These are phyloP conservation scores for Xylariales sp. DNA, from an alignment of 2,329 filamentous ascomycete species.

Conservation along the genomic window DNA sequence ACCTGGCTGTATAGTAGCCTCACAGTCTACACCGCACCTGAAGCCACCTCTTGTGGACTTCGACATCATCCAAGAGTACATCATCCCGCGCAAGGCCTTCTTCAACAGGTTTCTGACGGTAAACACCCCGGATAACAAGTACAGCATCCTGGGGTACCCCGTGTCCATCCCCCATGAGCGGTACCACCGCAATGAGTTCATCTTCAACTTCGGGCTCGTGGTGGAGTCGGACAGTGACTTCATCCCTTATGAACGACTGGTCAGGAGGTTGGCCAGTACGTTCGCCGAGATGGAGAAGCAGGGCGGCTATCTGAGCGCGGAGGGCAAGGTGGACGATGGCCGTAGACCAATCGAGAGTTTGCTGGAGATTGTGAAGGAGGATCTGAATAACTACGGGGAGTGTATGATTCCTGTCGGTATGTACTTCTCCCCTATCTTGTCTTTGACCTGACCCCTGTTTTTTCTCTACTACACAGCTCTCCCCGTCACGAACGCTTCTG, in stretches of 20 bases:
- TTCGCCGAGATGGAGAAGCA: conserved; percentile 92
- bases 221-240: conserved; percentile 64
- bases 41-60: conserved; percentile 74
- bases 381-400: conserved; percentile 94
- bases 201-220: conserved; percentile 94
- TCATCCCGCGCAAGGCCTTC: conserved; percentile 92
- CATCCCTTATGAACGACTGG: conserved; percentile 76
- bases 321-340: conserved; percentile 39
- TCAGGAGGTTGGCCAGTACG: conserved; percentile 76
- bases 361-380: conserved; percentile 75
- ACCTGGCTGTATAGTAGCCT: conserved; percentile 55
- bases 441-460: neutral
- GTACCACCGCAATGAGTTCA: conserved; percentile 92
- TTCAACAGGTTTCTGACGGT: conserved; percentile 87
- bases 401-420: conserved; percentile 95
- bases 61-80: conserved; percentile 80
- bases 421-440: conserved; percentile 23
- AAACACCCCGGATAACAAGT: conserved; percentile 62
- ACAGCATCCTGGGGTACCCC: conserved; percentile 81
- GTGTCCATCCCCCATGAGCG: conserved; percentile 79
- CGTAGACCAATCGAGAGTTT: conserved; percentile 75
- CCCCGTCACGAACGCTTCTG: neutral
- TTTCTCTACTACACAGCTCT: neutral
- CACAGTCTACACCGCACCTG: conserved; percentile 30
- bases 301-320: conserved; percentile 68